phyloP scores from a whole-genome alignment of 805 yeast genomes.

The Teunomyces kruisii region DNA sequence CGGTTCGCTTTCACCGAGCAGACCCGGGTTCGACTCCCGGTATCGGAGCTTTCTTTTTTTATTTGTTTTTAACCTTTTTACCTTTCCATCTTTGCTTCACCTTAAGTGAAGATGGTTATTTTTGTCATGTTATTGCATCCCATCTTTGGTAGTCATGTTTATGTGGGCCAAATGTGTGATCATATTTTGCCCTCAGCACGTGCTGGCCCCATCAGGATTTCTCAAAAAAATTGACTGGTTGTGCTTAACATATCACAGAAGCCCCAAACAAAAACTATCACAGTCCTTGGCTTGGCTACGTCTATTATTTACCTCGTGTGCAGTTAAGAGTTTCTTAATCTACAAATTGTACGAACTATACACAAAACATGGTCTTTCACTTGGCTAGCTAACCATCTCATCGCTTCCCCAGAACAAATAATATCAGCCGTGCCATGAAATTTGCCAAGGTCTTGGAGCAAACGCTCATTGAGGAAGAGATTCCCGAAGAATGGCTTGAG shows the following conservation, averaged over 20 bases:
- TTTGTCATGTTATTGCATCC: too few species aligned
- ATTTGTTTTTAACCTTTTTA: background rate
- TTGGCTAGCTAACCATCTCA: background rate
- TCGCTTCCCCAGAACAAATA: background rate
- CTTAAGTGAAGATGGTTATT: too few species aligned
- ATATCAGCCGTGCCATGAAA: constrained; percentile 49
- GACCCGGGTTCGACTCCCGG: constrained; percentile 87
- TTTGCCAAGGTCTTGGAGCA: constrained; percentile 73
- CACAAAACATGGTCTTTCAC: background rate
- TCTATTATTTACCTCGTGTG: background rate
- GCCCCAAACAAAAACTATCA: background rate
- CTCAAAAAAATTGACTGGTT: background rate
- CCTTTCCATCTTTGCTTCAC: too few species aligned
- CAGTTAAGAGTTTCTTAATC: background rate
- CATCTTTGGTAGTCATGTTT: background rate
- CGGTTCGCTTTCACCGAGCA: constrained; percentile 84
- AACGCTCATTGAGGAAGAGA: constrained; percentile 55
- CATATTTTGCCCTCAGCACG: background rate
- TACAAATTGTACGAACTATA: background rate
- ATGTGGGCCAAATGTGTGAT: background rate
- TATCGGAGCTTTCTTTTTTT: constrained; percentile 50
- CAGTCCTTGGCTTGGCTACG: background rate
- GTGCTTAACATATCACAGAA: background rate
- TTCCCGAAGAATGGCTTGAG: constrained; percentile 67
- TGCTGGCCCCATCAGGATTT: background rate